Evolutionary conservation across 768 basidiomycete genomes (phyloP).

Genomic region (Leccinum disarticulatum): DNA sequence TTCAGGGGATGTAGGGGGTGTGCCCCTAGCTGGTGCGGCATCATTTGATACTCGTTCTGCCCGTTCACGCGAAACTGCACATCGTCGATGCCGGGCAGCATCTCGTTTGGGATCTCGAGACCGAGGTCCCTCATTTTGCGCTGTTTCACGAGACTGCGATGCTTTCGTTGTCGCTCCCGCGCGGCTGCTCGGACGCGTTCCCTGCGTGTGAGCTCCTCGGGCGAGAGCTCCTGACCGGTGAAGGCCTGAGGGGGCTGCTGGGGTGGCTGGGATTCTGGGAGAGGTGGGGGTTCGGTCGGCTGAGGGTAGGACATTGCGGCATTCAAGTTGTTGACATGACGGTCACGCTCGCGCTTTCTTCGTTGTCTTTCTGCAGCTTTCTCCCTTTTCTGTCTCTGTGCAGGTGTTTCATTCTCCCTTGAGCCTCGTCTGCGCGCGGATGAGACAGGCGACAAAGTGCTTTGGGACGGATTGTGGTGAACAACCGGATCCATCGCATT

Average conservation of each 20-base stretch:
- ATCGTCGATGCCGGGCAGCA: slow-evolving; percentile 63
- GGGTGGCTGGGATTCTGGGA: slow-evolving; percentile 34
- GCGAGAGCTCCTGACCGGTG: slow-evolving; percentile 42
- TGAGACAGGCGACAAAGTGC: slow-evolving; percentile 31
- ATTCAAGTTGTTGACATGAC: slow-evolving; percentile 40
- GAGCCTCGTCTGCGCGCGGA: slow-evolving; percentile 51
- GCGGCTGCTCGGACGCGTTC: slow-evolving; percentile 77
- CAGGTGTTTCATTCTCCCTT: slow-evolving; percentile 72
- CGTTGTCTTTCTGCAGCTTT: slow-evolving; percentile 87
- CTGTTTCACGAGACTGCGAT: slow-evolving; percentile 75
- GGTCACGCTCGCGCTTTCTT: slow-evolving; percentile 74
- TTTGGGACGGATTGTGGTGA: slow-evolving; percentile 33
- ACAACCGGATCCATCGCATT: slow-evolving; percentile 37
- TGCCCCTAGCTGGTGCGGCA: slow-evolving; percentile 35
- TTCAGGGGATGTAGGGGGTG: slow-evolving; percentile 32
- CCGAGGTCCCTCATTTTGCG: slow-evolving; percentile 82
- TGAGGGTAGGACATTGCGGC: slow-evolving; percentile 44
- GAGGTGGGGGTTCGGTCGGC: slow-evolving; percentile 32
- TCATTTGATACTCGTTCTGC: slow-evolving; percentile 40
- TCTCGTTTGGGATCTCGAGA: slow-evolving; percentile 76
- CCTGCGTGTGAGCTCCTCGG: slow-evolving; percentile 65
- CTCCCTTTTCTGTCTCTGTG: slow-evolving; percentile 75
- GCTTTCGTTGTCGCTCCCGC: slow-evolving; percentile 79
- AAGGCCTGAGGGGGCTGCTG: slow-evolving; percentile 27
- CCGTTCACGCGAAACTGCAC: slow-evolving; percentile 59